Conservation (phyloP, 345 rosid genomes). For the Erysimum cheiranthoides region DNA sequence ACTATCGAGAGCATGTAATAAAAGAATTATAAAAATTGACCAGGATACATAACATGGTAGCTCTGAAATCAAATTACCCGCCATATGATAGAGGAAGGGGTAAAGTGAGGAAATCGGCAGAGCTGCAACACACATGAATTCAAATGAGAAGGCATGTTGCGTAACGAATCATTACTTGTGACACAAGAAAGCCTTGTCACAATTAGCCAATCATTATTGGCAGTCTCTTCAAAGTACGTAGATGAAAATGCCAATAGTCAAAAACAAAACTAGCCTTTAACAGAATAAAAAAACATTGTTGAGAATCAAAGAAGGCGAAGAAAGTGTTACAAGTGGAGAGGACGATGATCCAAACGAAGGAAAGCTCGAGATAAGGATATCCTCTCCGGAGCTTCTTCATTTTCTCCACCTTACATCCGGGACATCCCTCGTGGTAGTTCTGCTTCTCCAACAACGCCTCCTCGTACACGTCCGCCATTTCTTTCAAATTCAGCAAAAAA, state of each 20-base stretch:
- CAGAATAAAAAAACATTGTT: background rate
- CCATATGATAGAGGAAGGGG: conserved; percentile 93
- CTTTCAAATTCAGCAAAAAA: background rate
- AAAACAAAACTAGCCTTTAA: background rate
- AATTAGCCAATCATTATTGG: background rate
- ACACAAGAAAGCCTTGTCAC: conserved; percentile 27
- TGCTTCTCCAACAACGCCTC: conserved; percentile 40
- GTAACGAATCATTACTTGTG: conserved; percentile 32
- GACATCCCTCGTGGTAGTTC: conserved; percentile 40
- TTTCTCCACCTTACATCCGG: conserved; percentile 80
- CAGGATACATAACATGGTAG: background rate
- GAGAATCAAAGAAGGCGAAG: background rate
- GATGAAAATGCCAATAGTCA: background rate
- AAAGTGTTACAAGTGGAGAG: conserved; percentile 61
- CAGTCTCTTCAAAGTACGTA: background rate
- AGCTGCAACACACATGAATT: conserved; percentile 50
- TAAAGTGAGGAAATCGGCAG: conserved; percentile 87
- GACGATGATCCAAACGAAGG: conserved; percentile 76
- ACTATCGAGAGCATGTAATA: background rate
- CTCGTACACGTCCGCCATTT: conserved; percentile 44
- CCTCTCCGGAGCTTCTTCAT: conserved; percentile 56
- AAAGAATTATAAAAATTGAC: background rate
- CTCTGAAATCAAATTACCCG: conserved; percentile 45
- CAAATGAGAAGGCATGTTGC: background rate
- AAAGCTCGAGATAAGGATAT: conserved; percentile 59